These are phyloP conservation scores for Eutrema heterophyllum DNA, from an alignment of 345 rosid genomes.

Conservation along the genomic window DNA sequence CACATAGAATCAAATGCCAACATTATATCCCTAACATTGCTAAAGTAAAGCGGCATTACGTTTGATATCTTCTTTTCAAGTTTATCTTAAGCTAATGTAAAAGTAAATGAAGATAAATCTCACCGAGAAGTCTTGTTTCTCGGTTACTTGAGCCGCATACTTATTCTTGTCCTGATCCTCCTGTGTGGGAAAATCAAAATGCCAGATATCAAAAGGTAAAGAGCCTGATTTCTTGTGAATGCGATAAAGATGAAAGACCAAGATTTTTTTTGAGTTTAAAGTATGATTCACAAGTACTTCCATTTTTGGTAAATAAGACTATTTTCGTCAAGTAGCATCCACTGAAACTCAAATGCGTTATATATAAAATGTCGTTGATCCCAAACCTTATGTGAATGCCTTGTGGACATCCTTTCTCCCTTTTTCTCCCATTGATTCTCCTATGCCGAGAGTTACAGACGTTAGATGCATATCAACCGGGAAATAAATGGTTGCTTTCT, in stretches of 20 bases:
- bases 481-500: neutral
- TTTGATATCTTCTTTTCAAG: neutral
- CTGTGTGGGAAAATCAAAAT: conserved; percentile 6
- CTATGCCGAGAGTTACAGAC: neutral
- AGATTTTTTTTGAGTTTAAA: too few species aligned
- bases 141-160: conserved; percentile 2
- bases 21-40: neutral
- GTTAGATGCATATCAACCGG: neutral
- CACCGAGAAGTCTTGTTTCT: conserved; percentile 22
- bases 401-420: conserved; percentile 11
- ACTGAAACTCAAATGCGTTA: neutral
- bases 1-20: neutral
- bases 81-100: neutral
- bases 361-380: neutral
- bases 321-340: neutral
- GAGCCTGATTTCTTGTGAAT: neutral
- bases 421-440: conserved; percentile 28
- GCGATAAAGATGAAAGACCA: neutral
- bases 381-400: conserved; percentile 18
- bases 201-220: neutral
- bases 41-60: neutral
- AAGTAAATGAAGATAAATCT: conserved; percentile 7
- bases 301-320: neutral
- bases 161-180: conserved; percentile 9
- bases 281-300: too few species aligned